Conservation (phyloP, 495 filamentous ascomycete species). For the Melanomma pulvis-pyrius region DNA sequence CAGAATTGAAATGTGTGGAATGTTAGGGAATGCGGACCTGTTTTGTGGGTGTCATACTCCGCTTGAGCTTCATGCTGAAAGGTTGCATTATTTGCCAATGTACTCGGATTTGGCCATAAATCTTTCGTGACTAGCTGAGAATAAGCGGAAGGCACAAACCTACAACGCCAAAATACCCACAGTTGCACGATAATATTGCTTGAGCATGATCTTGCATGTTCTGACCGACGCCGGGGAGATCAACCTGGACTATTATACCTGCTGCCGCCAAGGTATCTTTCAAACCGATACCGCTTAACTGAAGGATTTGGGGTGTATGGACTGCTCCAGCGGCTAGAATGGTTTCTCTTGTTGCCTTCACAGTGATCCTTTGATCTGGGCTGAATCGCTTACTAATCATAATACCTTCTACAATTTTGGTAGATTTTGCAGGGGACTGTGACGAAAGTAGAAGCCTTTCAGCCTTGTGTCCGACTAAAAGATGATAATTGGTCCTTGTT, state of each 20-base stretch:
- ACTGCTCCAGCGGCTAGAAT: slow-evolving; percentile 38
- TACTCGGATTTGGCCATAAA: slow-evolving; percentile 5
- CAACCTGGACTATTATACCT: slow-evolving; percentile 7
- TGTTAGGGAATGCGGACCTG: neutral
- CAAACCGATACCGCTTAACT: slow-evolving; percentile 20
- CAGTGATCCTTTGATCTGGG: neutral
- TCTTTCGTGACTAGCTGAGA: neutral
- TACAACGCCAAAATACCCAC: neutral
- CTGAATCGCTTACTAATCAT: neutral
- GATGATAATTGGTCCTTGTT: neutral
- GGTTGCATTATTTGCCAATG: neutral
- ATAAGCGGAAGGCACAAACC: neutral
- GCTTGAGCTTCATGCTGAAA: neutral
- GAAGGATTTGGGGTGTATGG: slow-evolving; percentile 21
- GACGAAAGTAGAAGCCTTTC: neutral
- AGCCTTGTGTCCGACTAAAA: neutral
- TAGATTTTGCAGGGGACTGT: neutral
- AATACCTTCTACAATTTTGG: neutral
- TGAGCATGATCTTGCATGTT: slow-evolving; percentile 29
- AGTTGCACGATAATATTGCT: neutral
- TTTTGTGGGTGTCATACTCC: neutral
- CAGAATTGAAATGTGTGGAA: neutral
- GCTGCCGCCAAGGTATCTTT: slow-evolving; percentile 19
- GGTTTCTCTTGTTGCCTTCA: slow-evolving; percentile 55
- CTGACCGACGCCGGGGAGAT: slow-evolving; percentile 21